These are phyloP conservation scores for Fomitopsis betulina DNA, from an alignment of 1,284 basidiomycete genomes.

Conservation along the genomic window DNA sequence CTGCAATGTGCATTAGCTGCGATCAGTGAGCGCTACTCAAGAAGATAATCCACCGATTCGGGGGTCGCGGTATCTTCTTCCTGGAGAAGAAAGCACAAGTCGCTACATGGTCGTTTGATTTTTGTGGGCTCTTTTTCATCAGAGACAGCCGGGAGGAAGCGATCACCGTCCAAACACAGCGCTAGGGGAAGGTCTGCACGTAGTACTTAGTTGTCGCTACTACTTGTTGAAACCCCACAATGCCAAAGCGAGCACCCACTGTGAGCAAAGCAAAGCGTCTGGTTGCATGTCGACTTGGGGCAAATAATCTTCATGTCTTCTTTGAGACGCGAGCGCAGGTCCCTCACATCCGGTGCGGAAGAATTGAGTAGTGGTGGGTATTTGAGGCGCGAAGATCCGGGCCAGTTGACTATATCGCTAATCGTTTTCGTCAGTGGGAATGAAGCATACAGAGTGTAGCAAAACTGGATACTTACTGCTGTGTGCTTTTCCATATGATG, in stretches of 20 bases:
- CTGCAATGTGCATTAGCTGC: background rate
- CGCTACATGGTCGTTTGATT: conserved; percentile 1
- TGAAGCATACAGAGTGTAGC: background rate
- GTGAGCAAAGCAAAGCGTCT: conserved; percentile 48
- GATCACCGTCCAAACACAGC: background rate
- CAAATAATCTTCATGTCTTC: conserved; percentile 44
- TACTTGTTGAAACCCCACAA: background rate
- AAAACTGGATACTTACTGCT: conserved; percentile 32
- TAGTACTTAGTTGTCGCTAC: too few species aligned
- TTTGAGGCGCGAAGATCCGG: conserved; percentile 7
- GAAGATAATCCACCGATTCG: background rate
- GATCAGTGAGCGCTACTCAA: too few species aligned
- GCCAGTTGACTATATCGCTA: conserved; percentile 16
- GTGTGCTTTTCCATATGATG: conserved; percentile 27
- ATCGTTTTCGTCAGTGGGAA: background rate
- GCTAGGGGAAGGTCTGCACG: conserved; percentile 8
- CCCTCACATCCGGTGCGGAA: conserved; percentile 15
- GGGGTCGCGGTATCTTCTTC: background rate
- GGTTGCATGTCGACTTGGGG: conserved; percentile 46
- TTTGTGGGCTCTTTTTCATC: background rate
- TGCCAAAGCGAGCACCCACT: conserved; percentile 26
- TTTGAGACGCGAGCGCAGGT: conserved; percentile 28
- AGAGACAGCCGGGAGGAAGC: background rate
- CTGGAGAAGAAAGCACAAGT: conserved; percentile 2
- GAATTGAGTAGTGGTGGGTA: conserved; percentile 7